Base-by-base conservation (phyloP, 2,329 filamentous ascomycete species). In the Trichophyton rubrum region DNA sequence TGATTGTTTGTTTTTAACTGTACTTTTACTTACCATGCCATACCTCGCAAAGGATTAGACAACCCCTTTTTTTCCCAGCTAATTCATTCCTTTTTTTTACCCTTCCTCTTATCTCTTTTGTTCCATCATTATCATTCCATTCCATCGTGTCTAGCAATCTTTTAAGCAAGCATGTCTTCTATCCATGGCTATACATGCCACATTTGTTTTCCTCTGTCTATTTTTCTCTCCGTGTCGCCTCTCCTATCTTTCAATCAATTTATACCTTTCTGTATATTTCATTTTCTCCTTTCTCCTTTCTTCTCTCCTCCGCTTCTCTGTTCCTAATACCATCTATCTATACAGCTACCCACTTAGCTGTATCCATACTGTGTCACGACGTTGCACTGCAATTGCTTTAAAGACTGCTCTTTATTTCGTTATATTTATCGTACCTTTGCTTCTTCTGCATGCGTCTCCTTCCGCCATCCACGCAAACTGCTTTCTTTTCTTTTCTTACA, bases 11-110 rank as follows among this genome's bases (percentile, higher is more conserved):
- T 35, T 35, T 35, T 33, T 55, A 38, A 55, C 20, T 55, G 51
- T 55, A 55, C 51, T 55, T 55, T 38, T 55, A 55, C 30, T 55
- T 55, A 55, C 30, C 30, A 55, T 55, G 33, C 51, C 27, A 55
- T 55, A 55, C 51, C 51, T 27, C 27, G 51, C 30, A n/a, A 55
- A 55, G 51, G 51, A 55, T 33, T 55, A 55, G 51, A 55, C 22
- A 22, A 1, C 20, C 17, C 45, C 45, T 22, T 13, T 51, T 22
- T 24, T 55, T 33, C 51, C 51, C 51, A 35, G 15, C 27, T 35
- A 27, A 35, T 55, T 43, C 40, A 43, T 43, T 43, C 40, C 40
- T 43, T 43, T 43, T 43, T 43, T 17, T 9, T 8, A 41, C 38
- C 49, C 24, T 53, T 30, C 33, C 15, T 8, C 17, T 55, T 35